Conservation (phyloP, 192 early-diverging fungal genomes). For the Coemansia sp. region DNA sequence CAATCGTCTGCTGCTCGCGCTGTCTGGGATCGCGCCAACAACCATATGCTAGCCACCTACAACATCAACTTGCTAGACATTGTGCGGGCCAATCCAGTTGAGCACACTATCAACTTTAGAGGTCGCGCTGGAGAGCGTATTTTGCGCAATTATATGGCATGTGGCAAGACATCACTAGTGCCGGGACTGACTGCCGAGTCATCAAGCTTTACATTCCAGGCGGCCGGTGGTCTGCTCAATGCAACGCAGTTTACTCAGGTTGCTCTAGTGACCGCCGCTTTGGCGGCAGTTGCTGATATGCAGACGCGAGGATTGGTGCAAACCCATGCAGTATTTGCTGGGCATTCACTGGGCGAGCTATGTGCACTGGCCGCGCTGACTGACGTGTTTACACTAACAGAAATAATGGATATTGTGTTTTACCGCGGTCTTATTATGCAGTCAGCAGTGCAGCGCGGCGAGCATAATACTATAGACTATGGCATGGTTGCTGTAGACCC, state of each 20-base stretch:
- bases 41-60: conserved; percentile 78
- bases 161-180: conserved; percentile 45
- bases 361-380: conserved; percentile 79
- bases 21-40: conserved; percentile 92
- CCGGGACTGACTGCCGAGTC: conserved; percentile 17
- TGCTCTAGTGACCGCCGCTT: conserved; percentile 82
- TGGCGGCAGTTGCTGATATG: conserved; percentile 91
- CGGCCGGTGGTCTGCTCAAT: conserved; percentile 77
- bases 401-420: conserved; percentile 84
- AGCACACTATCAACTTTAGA: conserved; percentile 24
- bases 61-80: conserved; percentile 87
- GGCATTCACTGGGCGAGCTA: conserved; percentile 94
- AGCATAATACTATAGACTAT: conserved; percentile 77
- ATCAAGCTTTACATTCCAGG: conserved; percentile 39
- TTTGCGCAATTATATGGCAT: conserved; percentile 72
- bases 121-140: conserved; percentile 68
- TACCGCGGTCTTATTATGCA: conserved; percentile 98
- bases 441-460: conserved; percentile 80
- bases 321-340: conserved; percentile 78
- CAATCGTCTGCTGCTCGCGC: conserved; percentile 74
- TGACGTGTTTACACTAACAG: conserved; percentile 75
- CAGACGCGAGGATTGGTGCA: conserved; percentile 76
- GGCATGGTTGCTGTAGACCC: conserved; percentile 95
- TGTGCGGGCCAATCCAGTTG: conserved; percentile 77
- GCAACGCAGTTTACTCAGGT: conserved; percentile 96